A percentile compares a stretch with the other conserved stretches of the same genome.
Conservation (phyloP, 2,329 filamentous ascomycete genomes). For the Sporothrix variecibatus region DNA sequence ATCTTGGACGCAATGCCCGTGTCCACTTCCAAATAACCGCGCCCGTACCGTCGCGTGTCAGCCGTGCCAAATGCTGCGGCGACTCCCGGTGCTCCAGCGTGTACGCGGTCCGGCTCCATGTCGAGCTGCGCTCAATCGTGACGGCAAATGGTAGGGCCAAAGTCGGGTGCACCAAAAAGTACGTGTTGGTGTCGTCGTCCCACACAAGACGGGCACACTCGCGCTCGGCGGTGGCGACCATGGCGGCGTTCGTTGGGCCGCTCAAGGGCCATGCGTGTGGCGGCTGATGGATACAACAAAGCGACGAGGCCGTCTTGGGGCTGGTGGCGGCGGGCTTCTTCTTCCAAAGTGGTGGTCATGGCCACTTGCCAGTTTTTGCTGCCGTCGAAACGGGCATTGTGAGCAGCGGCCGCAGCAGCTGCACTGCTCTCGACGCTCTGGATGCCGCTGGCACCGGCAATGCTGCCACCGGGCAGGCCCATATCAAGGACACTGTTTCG, state of each 20-base stretch:
- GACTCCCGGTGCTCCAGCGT: conserved; percentile 66
- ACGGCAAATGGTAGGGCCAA: conserved; percentile 65
- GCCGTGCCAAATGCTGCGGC: conserved; percentile 60
- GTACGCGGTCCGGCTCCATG: conserved; percentile 64
- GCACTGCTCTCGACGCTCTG: conserved; percentile 27
- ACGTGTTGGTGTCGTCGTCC: conserved; percentile 60
- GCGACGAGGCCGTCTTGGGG: conserved; percentile 67
- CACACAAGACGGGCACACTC: conserved; percentile 74
- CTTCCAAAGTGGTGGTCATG: conserved; percentile 60
- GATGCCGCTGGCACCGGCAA: conserved; percentile 21
- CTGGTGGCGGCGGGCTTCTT: conserved; percentile 52
- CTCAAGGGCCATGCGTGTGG: conserved; percentile 64
- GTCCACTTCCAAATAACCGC: conserved; percentile 63
- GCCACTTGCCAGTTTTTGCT: conserved; percentile 60
- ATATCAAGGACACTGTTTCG: conserved; percentile 34
- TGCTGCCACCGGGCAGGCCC: conserved; percentile 26
- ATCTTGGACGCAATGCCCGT: conserved; percentile 61
- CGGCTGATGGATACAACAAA: conserved; percentile 66
- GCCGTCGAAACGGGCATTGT: conserved; percentile 41
- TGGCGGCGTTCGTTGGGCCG: conserved; percentile 61
- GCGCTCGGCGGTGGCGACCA: conserved; percentile 64
- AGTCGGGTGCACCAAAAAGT: conserved; percentile 65
- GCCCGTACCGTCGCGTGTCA: conserved; percentile 62
- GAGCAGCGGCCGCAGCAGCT: not conserved
- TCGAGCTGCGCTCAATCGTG: conserved; percentile 58